Conservation (phyloP, 2,329 filamentous ascomycete species). For the Diplodia corticola region DNA sequence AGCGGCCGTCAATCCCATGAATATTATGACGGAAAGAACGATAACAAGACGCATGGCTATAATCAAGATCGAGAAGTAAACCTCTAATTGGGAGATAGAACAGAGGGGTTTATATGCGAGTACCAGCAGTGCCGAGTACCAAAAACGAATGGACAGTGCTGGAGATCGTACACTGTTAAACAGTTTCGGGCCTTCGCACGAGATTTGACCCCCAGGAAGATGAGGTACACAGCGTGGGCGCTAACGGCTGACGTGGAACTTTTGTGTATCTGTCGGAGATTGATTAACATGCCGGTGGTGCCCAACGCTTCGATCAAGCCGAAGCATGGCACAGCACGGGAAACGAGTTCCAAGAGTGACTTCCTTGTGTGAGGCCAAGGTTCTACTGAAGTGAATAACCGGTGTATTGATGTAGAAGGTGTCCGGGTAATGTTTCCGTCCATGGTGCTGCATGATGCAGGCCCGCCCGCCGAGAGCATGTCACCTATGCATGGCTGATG, state of each 20-base stretch:
- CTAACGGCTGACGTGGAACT: conserved; percentile 5
- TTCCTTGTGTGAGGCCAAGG: background rate
- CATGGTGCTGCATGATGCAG: background rate
- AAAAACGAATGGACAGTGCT: background rate
- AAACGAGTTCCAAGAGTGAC: background rate
- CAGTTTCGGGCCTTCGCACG: background rate
- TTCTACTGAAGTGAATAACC: background rate
- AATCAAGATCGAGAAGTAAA: background rate
- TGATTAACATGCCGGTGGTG: background rate
- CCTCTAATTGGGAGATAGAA: background rate
- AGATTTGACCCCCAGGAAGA: background rate
- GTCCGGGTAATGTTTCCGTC: background rate
- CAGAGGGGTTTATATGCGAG: background rate
- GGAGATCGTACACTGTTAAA: background rate
- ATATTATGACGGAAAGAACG: background rate
- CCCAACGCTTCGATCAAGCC: too few species aligned
- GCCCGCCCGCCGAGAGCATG: background rate
- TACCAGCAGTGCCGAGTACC: background rate
- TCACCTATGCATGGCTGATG: background rate
- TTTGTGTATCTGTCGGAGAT: background rate
- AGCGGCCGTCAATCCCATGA: background rate
- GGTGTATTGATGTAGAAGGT: background rate
- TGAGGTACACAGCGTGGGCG: background rate
- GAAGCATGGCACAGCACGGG: background rate
- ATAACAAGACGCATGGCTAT: background rate